Percentiles rank a stretch among this genome's conserved stretches.
phyloP scores from a whole-genome alignment of 75 land plant species.

The Selaginella tamariscina region DNA sequence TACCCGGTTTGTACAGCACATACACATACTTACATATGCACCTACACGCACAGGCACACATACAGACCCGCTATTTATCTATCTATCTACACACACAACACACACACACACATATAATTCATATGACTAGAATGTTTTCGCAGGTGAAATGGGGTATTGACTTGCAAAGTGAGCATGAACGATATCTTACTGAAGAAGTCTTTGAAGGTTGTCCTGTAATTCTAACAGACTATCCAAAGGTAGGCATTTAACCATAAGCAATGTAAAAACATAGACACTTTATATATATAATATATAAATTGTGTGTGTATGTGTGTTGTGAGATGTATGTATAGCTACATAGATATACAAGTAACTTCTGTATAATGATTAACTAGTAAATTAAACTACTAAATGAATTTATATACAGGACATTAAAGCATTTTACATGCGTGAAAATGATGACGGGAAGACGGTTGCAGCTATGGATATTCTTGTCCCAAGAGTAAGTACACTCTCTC shows the following conservation, averaged over 20 bases:
- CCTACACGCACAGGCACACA: too few species aligned
- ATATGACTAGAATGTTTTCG: neutral
- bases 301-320: too few species aligned
- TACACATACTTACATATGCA: neutral
- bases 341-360: neutral
- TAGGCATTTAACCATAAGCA: too few species aligned
- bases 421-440: conserved; percentile 95
- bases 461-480: conserved; percentile 99
- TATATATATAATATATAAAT: too few species aligned
- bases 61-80: too few species aligned
- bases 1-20: conserved; percentile 45
- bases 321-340: too few species aligned
- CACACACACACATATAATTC: too few species aligned
- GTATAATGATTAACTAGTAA: neutral
- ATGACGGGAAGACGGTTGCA: conserved; percentile 95
- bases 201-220: conserved; percentile 84
- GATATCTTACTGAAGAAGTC: conserved; percentile 75
- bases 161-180: conserved; percentile 95
- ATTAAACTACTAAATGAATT: neutral
- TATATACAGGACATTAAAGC: conserved; percentile 79
- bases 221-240: conserved; percentile 92
- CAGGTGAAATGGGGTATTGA: conserved; percentile 97
- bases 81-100: too few species aligned
- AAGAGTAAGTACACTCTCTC: conserved; percentile 63
- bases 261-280: too few species aligned